A percentile compares a stretch with the other conserved stretches of the same genome.
These are phyloP conservation scores for Penicillium rolfsii DNA, from an alignment of 2,329 filamentous ascomycete genomes.

Conservation along the genomic window DNA sequence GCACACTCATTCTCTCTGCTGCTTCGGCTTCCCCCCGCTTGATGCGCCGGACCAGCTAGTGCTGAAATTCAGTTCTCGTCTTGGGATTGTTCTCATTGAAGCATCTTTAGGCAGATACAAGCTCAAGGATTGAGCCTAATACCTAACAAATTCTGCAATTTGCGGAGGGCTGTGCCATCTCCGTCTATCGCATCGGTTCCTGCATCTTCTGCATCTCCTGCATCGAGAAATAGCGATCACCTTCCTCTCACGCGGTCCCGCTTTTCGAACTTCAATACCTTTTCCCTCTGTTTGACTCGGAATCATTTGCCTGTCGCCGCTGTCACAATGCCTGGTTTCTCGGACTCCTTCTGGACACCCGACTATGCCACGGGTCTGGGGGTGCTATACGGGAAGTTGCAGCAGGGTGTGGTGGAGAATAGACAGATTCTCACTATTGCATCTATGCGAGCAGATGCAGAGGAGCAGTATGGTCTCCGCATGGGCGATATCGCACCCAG, in stretches of 20 bases:
- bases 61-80: not conserved
- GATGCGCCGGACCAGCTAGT: slow-evolving; percentile 11
- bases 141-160: not conserved
- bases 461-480: slow-evolving; percentile 82
- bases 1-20: not conserved
- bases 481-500: slow-evolving; percentile 79
- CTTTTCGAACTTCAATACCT: not conserved
- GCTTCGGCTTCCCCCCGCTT: slow-evolving; percentile 5
- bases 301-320: not conserved
- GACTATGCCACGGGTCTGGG: slow-evolving; percentile 97
- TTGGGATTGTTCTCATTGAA: slow-evolving; percentile 1
- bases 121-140: not conserved
- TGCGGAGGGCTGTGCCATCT: not conserved
- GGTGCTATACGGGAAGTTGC: slow-evolving; percentile 92
- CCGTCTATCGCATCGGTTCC: not conserved
- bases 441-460: slow-evolving; percentile 91
- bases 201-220: not conserved
- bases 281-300: not conserved
- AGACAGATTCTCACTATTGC: slow-evolving; percentile 90
- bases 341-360: slow-evolving; percentile 95
- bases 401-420: slow-evolving; percentile 94
- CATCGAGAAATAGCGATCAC: not conserved
- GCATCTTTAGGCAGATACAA: not conserved
- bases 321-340: slow-evolving; percentile 78
- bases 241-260: not conserved